Percentiles rank a stretch among this genome's conserved stretches.
These are phyloP conservation scores for Pseudonectria buxi DNA, from an alignment of 2,329 filamentous ascomycete genomes.

Conservation along the genomic window DNA sequence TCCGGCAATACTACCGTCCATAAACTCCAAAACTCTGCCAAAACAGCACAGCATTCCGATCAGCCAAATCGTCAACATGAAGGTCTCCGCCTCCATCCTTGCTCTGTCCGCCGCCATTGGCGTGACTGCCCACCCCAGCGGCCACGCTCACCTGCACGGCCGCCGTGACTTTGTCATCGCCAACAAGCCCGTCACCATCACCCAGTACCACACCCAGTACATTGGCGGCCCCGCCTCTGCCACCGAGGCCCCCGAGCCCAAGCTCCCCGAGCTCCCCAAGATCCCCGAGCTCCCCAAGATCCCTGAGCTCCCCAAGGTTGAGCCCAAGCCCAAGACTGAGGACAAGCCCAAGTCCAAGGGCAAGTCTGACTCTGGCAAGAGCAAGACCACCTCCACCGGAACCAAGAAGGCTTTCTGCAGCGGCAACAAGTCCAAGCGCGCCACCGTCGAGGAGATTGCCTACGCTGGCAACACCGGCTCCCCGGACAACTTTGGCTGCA, in stretches of 20 bases:
- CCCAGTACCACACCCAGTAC: conserved; percentile 8
- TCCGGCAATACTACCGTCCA: not conserved
- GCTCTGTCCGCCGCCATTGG: conserved; percentile 35
- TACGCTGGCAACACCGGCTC: conserved; percentile 42
- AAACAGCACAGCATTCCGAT: conserved; percentile 10
- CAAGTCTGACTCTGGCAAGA: conserved; percentile 7
- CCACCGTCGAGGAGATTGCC: conserved; percentile 39
- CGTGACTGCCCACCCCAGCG: conserved; percentile 35
- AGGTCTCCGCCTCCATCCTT: conserved; percentile 32
- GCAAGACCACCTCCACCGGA: conserved; percentile 6
- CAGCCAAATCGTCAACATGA: conserved; percentile 28
- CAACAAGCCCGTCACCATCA: conserved; percentile 26
- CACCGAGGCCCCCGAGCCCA: conserved; percentile 6
- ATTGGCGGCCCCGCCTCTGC: conserved; percentile 3
- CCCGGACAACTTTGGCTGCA: conserved; percentile 40
- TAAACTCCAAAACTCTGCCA: conserved; percentile 8
- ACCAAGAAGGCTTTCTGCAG: conserved; percentile 29
- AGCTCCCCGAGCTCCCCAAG: conserved; percentile 4
- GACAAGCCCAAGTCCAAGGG: conserved; percentile 2
- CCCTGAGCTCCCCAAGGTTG: conserved; percentile 2
- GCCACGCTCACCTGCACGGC: conserved; percentile 30
- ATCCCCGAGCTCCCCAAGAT: conserved; percentile 4
- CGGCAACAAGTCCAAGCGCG: conserved; percentile 36
- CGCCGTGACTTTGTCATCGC: conserved; percentile 29
- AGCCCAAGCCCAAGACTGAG: not conserved